Conservation (phyloP, 73 alveolate genomes). For the Breviolum minutum region DNA sequence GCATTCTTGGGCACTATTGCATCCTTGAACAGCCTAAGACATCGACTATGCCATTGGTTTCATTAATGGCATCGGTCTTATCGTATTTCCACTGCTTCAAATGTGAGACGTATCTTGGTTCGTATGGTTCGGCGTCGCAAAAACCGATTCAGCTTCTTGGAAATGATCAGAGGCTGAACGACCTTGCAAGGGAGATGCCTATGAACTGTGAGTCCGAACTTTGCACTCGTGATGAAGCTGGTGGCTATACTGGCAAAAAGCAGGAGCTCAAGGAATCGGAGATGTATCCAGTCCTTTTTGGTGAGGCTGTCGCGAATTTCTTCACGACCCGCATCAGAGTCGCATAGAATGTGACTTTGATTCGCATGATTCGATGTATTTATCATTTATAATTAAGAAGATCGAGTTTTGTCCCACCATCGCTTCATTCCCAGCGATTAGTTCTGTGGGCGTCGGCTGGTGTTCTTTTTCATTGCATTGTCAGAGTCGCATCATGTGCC, state of each 20-base stretch:
- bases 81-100: background rate
- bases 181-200: no score
- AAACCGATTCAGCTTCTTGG: background rate
- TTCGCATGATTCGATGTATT: no score
- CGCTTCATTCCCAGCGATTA: no score
- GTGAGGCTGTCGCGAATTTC: no score
- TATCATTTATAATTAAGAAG: no score
- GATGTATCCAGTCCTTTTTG: no score
- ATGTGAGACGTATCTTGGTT: background rate
- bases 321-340: no score
- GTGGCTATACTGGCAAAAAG: background rate
- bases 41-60: background rate
- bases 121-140: background rate
- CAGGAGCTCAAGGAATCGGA: background rate
- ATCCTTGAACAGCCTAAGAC: background rate
- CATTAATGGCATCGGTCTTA: background rate
- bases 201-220: background rate
- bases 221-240: background rate
- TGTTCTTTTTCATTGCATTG: no score
- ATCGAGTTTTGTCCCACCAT: no score
- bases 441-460: no score
- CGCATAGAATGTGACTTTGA: no score
- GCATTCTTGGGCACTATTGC: background rate
- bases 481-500: no score
- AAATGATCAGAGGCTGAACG: background rate